Conservation (phyloP, 2,329 filamentous ascomycete genomes). For the Penicillium polonicum region DNA sequence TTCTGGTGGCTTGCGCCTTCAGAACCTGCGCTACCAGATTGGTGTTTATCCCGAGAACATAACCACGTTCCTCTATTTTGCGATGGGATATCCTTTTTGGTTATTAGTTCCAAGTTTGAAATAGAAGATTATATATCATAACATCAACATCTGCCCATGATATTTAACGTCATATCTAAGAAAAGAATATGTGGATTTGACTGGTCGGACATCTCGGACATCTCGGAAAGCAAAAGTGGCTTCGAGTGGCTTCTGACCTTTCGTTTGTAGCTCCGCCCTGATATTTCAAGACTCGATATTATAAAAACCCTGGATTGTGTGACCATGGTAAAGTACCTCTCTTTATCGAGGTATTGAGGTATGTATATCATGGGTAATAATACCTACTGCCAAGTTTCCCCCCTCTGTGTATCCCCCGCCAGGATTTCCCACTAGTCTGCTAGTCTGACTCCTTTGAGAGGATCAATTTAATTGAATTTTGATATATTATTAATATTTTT, state of each 20-base stretch:
- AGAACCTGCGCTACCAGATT: conserved; percentile 16
- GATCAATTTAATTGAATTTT: neutral
- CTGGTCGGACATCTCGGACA: conserved; percentile 21
- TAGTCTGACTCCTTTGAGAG: neutral
- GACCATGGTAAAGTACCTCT: conserved; percentile 10
- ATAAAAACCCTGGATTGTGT: conserved; percentile 17
- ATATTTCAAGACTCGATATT: neutral
- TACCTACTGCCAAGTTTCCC: conserved; percentile 11
- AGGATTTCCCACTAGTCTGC: conserved; percentile 29
- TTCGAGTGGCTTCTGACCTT: conserved; percentile 12
- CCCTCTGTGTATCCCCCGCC: conserved; percentile 27
- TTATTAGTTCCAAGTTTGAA: neutral
- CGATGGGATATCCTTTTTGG: neutral
- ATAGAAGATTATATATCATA: neutral
- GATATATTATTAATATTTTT: neutral
- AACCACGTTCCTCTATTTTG: conserved; percentile 2
- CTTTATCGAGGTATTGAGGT: no score
- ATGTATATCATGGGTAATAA: no score
- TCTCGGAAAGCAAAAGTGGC: conserved; percentile 14
- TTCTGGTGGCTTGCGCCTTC: conserved; percentile 9
- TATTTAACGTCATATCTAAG: neutral
- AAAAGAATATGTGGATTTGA: conserved; percentile 5
- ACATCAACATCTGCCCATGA: no score
- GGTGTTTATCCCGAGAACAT: conserved; percentile 16
- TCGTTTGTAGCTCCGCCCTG: neutral